Evolutionary conservation across 306 rosid genomes (phyloP), one percentile per base, ranked within the genome.

Genomic region (Pyrus communis): DNA sequence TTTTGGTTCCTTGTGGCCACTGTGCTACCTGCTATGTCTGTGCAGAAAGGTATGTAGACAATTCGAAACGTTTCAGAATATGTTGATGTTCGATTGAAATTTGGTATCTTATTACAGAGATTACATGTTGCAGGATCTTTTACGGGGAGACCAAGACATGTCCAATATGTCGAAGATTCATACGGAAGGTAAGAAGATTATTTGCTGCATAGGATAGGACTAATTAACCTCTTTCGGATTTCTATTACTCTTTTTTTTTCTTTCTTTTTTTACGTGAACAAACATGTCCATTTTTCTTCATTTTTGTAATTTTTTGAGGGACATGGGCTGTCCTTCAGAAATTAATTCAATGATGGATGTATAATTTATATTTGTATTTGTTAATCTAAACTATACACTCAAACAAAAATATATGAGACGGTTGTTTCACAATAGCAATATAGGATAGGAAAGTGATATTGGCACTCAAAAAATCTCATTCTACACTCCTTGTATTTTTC

Each of bases 1-100:
- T 82, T 62, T 76, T 85, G 46, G 88, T 85, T 66, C 88, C 88
- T 67, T 85, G 88, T 67, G 88, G 88, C 4, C 85, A 85, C 19
- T 78, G 78, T 19, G 85, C 85, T 69, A 81, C 88, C n/a, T 85
- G 88, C 35, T 72, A 46, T 28, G 81, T 27, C 2, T 85, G 88
- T 60, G 88, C 85, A 63, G 74, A 60, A 42, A 75, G 88, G 88
- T 80, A 67, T 17, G 73, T 60, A 3, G 9, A 62, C 27, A 45
- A 12, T 51, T 25, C 9, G 5, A 49, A 14, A 69, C 4, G 9
- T 73, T 35, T 15, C 35, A 1, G 30, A 14, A n/a, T 15, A 5
- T 3, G 7, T 8, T 9, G 31, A 1, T 45, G 25, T 17, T 9
- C 11, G 65, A 19, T 13, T 45, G 19, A 8, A 25, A 11, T 8